Conservation (phyloP, 2,329 filamentous ascomycete genomes). For the Aspergillus felis region DNA sequence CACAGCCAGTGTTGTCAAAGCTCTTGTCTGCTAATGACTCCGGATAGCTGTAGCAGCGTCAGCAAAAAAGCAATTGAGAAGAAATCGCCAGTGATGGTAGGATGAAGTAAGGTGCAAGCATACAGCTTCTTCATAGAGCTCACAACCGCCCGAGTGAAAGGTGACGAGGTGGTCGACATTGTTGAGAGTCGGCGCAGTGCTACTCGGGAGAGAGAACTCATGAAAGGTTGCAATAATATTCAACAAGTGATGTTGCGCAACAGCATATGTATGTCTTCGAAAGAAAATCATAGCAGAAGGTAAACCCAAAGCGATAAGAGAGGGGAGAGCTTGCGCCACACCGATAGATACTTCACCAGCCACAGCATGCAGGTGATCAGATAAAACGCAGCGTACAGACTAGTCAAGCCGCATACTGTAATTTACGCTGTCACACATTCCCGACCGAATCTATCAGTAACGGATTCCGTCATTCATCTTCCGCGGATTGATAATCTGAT, state of each 20-base stretch:
- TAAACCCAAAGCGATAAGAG: not conserved
- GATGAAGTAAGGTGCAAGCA: constrained; percentile 31
- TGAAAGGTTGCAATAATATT: constrained; percentile 10
- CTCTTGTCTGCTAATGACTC: constrained; percentile 81
- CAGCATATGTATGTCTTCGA: not conserved
- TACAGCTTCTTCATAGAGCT: constrained; percentile 75
- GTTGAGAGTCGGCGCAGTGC: constrained; percentile 23
- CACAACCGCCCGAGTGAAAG: constrained; percentile 67
- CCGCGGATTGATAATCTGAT: not conserved
- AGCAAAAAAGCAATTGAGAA: constrained; percentile 9
- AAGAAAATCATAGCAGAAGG: not conserved
- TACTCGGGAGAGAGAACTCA: constrained; percentile 20
- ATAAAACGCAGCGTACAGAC: not conserved
- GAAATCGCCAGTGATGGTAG: constrained; percentile 4
- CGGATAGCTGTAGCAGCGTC: constrained; percentile 63
- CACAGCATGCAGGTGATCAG: not conserved
- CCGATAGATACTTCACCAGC: not conserved
- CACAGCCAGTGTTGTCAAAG: constrained; percentile 92
- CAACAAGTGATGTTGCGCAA: not conserved
- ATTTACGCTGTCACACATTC: not conserved
- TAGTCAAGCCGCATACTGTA: not conserved
- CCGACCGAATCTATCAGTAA: not conserved
- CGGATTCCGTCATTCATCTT: not conserved
- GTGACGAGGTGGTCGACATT: constrained; percentile 45
- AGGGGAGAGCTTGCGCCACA: not conserved